Conservation (phyloP, 1,284 basidiomycete species). For the Leucoagaricus sp. region DNA sequence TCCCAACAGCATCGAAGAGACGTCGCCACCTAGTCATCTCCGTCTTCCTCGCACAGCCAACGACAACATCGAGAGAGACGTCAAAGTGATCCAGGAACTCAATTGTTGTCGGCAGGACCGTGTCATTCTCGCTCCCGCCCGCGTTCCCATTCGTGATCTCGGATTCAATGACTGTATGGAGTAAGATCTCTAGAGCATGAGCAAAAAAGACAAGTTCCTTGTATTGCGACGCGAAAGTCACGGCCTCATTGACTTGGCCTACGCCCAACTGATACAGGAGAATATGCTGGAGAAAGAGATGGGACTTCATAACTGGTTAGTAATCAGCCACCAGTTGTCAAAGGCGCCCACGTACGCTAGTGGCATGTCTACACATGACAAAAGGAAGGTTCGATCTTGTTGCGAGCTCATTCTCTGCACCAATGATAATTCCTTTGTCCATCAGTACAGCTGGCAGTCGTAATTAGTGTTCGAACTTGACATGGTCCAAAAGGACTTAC, state of each 20-base stretch:
- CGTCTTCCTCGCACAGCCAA: constrained; percentile 95
- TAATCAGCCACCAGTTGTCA: not conserved
- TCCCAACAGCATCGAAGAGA: constrained; percentile 89
- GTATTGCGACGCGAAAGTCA: constrained; percentile 87
- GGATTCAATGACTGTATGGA: constrained; percentile 94
- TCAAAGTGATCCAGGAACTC: constrained; percentile 96
- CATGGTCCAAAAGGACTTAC: constrained; percentile 54
- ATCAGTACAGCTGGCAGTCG: constrained; percentile 80
- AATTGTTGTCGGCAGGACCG: constrained; percentile 71
- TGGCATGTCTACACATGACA: constrained; percentile 89
- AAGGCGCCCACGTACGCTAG: constrained; percentile 63
- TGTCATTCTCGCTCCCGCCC: constrained; percentile 33
- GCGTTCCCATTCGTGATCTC: constrained; percentile 50
- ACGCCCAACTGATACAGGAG: constrained; percentile 82
- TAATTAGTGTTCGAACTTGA: constrained; percentile 11
- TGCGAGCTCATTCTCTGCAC: constrained; percentile 87
- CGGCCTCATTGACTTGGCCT: constrained; percentile 75
- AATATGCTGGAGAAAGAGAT: constrained; percentile 93
- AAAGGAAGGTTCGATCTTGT: constrained; percentile 83
- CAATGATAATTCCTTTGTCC: constrained; percentile 99
- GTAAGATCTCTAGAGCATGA: constrained; percentile 91
- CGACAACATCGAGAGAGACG: constrained; percentile 88
- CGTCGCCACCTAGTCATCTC: constrained; percentile 91
- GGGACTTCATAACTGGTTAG: constrained; percentile 56
- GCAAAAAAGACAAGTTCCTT: constrained; percentile 90